These are phyloP conservation scores for Xerocomus cyaneibrunnescens DNA, from an alignment of 1,284 basidiomycete species.

Conservation along the genomic window DNA sequence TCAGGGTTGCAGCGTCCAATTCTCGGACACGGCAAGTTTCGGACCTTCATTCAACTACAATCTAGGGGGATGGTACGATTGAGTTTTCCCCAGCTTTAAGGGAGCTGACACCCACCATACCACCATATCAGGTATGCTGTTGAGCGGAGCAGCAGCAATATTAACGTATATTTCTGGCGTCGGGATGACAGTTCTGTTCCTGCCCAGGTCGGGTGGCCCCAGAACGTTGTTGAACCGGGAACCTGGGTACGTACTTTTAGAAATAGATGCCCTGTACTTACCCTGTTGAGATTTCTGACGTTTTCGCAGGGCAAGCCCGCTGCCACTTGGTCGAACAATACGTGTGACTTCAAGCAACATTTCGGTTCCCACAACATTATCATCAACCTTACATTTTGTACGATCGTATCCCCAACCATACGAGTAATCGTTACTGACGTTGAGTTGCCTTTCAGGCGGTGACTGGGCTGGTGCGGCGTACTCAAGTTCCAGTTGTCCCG, in stretches of 20 bases:
- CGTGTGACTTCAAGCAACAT: conserved; percentile 34
- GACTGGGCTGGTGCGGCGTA: conserved; percentile 42
- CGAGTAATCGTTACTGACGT: not conserved
- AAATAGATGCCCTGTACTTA: not conserved
- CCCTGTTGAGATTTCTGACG: not conserved
- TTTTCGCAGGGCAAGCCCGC: conserved; percentile 34
- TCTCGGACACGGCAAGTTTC: conserved; percentile 33
- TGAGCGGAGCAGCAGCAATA: conserved; percentile 18
- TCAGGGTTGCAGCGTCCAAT: conserved; percentile 46
- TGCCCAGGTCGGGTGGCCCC: conserved; percentile 8
- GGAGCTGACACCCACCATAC: conserved; percentile 10
- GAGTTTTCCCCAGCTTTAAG: not conserved
- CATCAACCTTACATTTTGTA: conserved; percentile 42
- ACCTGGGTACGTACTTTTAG: conserved; percentile 21
- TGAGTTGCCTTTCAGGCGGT: conserved; percentile 31
- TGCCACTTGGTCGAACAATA: conserved; percentile 36
- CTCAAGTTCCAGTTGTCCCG: conserved; percentile 34
- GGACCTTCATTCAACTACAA: conserved; percentile 42
- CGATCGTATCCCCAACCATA: conserved; percentile 1
- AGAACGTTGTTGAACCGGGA: conserved; percentile 15
- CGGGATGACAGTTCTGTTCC: conserved; percentile 17
- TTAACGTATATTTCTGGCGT: conserved; percentile 28
- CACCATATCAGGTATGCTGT: conserved; percentile 23
- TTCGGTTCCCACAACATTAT: conserved; percentile 39
- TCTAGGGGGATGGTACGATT: conserved; percentile 41